Base-by-base conservation (phyloP, 768 basidiomycete species). In the Phlebiopsis gigantea region DNA sequence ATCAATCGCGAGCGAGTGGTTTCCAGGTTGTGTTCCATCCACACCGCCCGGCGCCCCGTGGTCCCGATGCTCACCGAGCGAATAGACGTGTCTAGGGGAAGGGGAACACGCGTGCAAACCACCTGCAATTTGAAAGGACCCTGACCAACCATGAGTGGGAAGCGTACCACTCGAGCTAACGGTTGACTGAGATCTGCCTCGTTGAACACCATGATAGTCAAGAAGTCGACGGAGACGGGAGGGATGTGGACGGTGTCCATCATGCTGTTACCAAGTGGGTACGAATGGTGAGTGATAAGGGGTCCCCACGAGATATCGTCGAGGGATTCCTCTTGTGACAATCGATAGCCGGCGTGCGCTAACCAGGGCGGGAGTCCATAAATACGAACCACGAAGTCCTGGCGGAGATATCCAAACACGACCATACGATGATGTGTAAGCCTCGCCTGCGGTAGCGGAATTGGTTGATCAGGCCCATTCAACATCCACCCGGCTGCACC, bases 11-110 rank as follows among this genome's bases (percentile, higher is more conserved):
- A 77, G 58, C 71, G 75, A 30, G 80, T 76, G 21, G 69, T 75
- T 51, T 81, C 76, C 75, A 77, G 77, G 46, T 74, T 71, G 28
- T 77, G 75, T 59, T 79, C 76, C 41, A 82, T 61, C 81, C 82
- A 83, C 8, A 83, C 75, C 4, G 77, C 79, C 34, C 80, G 69
- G 5, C 68, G 63, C 3, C 82, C 82, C 9, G 71, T 75, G 44
- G 64, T 58, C 3, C 72, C 72, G 25, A 73, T 56, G 41, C 65
- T 61, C 14, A 68, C 64, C 7, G 67, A 60, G 31, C 65, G 64
- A 22, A 62, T 62, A 1, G 68, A 67, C 24, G 59, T 62, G 34
- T 64, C 63, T 28, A 56, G 34, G 1, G 63, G 65, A 54, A n/a
- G 60, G 49, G 7, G 61, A 51, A 46, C 43, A 26, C 49, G 58